Conservation (phyloP, 352 stramenopile species). For the Phytopythium helicoides region DNA sequence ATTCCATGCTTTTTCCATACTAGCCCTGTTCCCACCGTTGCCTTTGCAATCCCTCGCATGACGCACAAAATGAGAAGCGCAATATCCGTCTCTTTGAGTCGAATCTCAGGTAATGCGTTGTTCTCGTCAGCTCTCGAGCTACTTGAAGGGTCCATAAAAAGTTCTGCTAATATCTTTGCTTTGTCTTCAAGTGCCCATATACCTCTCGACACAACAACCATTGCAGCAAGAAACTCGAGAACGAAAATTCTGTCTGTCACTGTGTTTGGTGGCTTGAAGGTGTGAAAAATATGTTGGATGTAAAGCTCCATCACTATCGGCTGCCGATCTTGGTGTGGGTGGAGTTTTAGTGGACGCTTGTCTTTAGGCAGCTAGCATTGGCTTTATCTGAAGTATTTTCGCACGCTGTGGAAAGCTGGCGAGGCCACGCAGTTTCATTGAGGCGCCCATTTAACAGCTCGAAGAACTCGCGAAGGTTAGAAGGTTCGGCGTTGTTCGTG, state of each 20-base stretch:
- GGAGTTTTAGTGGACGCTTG: neutral
- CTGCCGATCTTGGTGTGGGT: neutral
- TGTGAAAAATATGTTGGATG: slow-evolving; percentile 63
- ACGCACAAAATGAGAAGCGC: slow-evolving; percentile 51
- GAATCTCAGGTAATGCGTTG: slow-evolving; percentile 6
- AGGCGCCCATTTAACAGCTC: slow-evolving; percentile 31
- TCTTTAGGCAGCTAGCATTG: neutral
- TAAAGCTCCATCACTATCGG: slow-evolving; percentile 42
- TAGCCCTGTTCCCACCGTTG: slow-evolving; percentile 38
- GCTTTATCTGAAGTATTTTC: neutral
- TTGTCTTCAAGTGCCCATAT: slow-evolving; percentile 69
- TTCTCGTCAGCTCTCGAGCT: slow-evolving; percentile 4
- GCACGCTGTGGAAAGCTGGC: neutral
- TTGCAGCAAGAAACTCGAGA: slow-evolving; percentile 57
- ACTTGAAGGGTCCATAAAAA: slow-evolving; percentile 51
- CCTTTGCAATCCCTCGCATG: slow-evolving; percentile 50
- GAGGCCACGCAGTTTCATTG: neutral
- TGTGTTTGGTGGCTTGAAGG: slow-evolving; percentile 23
- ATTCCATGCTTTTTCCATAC: slow-evolving; percentile 39
- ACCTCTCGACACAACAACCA: slow-evolving; percentile 53
- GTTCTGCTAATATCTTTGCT: slow-evolving; percentile 37
- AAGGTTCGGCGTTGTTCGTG: slow-evolving; percentile 26
- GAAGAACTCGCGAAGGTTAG: slow-evolving; percentile 44
- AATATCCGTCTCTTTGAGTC: slow-evolving; percentile 57
- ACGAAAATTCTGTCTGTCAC: slow-evolving; percentile 34